Evolutionary conservation across 2,329 filamentous ascomycete genomes (phyloP).

Genomic region (Biscogniauxia marginata): DNA sequence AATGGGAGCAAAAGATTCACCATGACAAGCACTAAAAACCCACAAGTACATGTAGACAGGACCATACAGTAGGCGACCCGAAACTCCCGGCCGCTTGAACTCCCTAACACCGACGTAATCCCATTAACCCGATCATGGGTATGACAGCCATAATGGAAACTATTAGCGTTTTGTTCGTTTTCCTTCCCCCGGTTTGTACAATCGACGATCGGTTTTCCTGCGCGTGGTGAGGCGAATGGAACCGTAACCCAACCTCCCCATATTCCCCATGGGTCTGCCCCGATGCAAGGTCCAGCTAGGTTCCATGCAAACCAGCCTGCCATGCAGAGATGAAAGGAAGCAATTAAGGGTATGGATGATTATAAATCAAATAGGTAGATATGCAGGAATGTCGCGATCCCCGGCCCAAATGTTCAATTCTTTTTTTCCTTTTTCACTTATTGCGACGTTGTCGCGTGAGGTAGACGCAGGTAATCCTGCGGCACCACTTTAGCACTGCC

Average conservation of each 20-base stretch:
- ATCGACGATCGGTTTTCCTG: constrained; percentile 9
- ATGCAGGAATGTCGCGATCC: constrained; percentile 2
- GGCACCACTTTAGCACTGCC: constrained; percentile 16
- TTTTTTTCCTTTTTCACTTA: constrained; percentile 10
- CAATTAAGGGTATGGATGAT: background rate
- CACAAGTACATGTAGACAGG: background rate
- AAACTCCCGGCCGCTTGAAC: constrained; percentile 10
- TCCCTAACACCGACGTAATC: constrained; percentile 11
- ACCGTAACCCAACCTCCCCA: constrained; percentile 7
- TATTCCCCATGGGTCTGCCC: constrained; percentile 1
- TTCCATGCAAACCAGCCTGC: constrained; percentile 13
- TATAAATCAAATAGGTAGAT: constrained; percentile 6
- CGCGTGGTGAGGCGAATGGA: constrained; percentile 14
- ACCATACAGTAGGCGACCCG: constrained; percentile 2
- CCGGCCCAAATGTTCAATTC: background rate
- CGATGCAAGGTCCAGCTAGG: constrained; percentile 8
- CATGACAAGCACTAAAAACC: background rate
- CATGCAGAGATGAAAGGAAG: constrained; percentile 15
- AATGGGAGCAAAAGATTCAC: background rate
- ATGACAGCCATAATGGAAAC: constrained; percentile 5
- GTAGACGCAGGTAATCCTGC: constrained; percentile 25
- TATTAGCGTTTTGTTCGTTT: background rate
- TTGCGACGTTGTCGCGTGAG: constrained; percentile 10
- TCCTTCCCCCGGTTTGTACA: background rate
- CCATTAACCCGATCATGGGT: constrained; percentile 16